Evolutionary conservation across 768 basidiomycete genomes (phyloP).

Genomic region (Tylopilus balloui): DNA sequence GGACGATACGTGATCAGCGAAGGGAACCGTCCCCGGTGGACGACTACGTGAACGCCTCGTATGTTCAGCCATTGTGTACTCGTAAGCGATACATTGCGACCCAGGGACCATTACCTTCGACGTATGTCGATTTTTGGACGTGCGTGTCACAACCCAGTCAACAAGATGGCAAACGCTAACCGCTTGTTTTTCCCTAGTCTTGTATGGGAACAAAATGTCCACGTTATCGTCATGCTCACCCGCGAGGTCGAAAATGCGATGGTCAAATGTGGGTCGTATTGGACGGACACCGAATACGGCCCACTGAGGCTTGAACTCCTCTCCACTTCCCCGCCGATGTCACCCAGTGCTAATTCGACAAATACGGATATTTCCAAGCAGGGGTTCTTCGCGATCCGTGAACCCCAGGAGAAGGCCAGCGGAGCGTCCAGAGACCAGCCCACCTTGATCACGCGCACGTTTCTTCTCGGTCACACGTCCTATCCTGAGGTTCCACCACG

Average conservation of each 20-base stretch:
- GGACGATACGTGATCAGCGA: constrained; percentile 7
- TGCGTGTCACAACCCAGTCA: constrained; percentile 38
- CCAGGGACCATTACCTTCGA: constrained; percentile 88
- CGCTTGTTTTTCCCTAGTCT: constrained; percentile 43
- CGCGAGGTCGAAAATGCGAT: constrained; percentile 83
- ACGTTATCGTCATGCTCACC: constrained; percentile 96
- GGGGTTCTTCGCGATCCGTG: constrained; percentile 38
- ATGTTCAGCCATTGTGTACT: constrained; percentile 84
- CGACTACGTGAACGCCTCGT: constrained; percentile 95
- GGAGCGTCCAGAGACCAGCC: constrained; percentile 15
- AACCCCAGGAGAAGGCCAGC: constrained; percentile 10
- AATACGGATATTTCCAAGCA: constrained; percentile 14
- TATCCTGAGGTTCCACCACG: constrained; percentile 59
- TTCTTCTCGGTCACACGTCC: constrained; percentile 60
- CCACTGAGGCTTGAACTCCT: constrained; percentile 58
- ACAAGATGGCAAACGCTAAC: constrained; percentile 4
- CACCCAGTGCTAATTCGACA: constrained; percentile 33
- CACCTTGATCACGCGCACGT: constrained; percentile 52
- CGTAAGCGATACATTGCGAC: constrained; percentile 87
- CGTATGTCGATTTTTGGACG: constrained; percentile 94
- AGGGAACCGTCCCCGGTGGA: constrained; percentile 45
- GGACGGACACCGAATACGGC: constrained; percentile 69
- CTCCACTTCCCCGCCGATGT: constrained; percentile 38
- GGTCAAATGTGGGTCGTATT: constrained; percentile 90
- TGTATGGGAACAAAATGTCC: constrained; percentile 91